Base-by-base conservation (phyloP, 129 eudicot species). In the Silybum marianum region DNA sequence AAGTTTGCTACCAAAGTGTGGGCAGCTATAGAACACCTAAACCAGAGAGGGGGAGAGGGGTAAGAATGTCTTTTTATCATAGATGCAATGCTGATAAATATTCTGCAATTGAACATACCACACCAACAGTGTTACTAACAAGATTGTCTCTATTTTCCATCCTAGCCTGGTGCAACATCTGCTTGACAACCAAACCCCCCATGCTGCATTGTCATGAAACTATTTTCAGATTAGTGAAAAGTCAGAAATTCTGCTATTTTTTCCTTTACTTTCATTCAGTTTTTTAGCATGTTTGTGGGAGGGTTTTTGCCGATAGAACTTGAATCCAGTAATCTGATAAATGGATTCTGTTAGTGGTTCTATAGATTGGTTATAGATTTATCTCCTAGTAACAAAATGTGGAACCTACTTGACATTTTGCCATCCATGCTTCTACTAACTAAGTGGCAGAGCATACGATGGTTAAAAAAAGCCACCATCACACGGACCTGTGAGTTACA, bases 141-240 rank as follows among this genome's bases (percentile, higher is more conserved):
- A 96, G 83, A 70, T 88, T 75, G 84, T 90, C 84, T 84, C 85
- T 87, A 23, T 86, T 85, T 79, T 91, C 92, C 70, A 87, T 83
- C 82, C 84, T 93, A 72, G 99, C 99, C 82, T 96, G 97, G 83
- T 96, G 72, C 69, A 96, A 74, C 92, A 96, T 93, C 87, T 93
- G 95, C 89, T 96, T 96, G 83, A 96, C 99, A 78, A 96, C 99
- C 83, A 96, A 87, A 46, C 99, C 99, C 3, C 99, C 99, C 97
- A 96, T 84, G 89, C 99, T 96, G 95, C 32, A 71, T 4, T 76
- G 7, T 69, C 32, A 7, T 39, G 0, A 77, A 82, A 77, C 36
- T 12, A 38, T 23, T 54, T 34, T 36, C 25, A 13, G 34, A 80
- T 72, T 62, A 58, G 60, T 4, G 48, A 74, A 24, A 28, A n/a